Conservation (phyloP, 371 early-diverging fungal genomes). For the Dichotomocladium elegans region DNA sequence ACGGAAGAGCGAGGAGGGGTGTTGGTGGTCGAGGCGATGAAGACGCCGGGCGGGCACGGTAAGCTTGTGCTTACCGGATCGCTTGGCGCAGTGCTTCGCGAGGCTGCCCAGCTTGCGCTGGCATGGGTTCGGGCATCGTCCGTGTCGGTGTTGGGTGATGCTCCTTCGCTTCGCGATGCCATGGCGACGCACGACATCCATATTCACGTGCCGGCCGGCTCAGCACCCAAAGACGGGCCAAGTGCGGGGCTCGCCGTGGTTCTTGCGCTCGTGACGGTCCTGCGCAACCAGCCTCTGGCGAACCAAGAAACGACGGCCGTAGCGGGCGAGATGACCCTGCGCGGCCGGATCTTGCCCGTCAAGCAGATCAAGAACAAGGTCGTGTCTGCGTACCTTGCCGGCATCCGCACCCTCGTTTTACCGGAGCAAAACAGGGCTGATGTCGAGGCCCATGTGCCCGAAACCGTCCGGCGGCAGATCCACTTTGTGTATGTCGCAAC, state of each 20-base stretch:
- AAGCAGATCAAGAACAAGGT: conserved; percentile 88
- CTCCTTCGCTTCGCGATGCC: too few relatives aligned
- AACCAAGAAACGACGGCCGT: conserved; percentile 64
- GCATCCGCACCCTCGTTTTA: conserved; percentile 60
- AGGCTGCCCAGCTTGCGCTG: conserved; percentile 76
- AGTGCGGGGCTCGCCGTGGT: conserved; percentile 46
- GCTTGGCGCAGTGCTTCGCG: conserved; percentile 83
- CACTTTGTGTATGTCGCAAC: conserved; percentile 69
- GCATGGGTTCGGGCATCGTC: conserved; percentile 82
- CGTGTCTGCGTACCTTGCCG: conserved; percentile 80
- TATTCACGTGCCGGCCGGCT: conserved; percentile 84
- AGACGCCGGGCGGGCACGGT: conserved; percentile 77
- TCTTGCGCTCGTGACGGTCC: conserved; percentile 67
- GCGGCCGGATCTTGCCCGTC: conserved; percentile 82
- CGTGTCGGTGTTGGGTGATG: too few relatives aligned
- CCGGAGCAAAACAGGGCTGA: conserved; percentile 60
- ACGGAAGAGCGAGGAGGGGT: conserved; percentile 76
- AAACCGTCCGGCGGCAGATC: conserved; percentile 61
- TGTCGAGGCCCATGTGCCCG: conserved; percentile 67
- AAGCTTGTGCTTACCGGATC: conserved; percentile 64
- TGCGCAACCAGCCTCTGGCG: conserved; percentile 56
- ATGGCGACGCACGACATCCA: conserved; percentile 83
- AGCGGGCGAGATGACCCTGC: conserved; percentile 87
- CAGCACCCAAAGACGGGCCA: conserved; percentile 45
- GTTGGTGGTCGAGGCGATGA: conserved; percentile 76